Evolutionary conservation across 73 alveolate species (phyloP).

Genomic region (Uronychia setigera): DNA sequence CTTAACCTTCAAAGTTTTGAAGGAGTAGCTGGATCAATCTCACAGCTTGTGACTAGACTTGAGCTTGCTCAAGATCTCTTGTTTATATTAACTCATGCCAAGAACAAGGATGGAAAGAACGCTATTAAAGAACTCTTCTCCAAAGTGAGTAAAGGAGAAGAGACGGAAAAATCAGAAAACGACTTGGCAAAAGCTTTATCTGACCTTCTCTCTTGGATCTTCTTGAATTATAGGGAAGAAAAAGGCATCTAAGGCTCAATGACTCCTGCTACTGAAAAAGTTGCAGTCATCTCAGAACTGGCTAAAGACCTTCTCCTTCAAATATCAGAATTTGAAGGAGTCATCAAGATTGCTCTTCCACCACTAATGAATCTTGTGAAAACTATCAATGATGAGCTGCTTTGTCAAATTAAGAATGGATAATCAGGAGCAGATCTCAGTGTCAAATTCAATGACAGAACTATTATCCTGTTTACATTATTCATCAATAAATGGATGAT

Average conservation of each 20-base stretch:
- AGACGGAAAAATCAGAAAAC: background rate
- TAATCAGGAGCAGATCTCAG: constrained; percentile 22
- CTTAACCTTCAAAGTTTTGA: constrained; percentile 32
- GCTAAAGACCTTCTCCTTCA: constrained; percentile 13
- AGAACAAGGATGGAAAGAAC: constrained; percentile 4
- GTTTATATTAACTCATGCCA: constrained; percentile 6
- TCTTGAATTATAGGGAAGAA: constrained; percentile 23
- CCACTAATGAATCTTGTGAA: constrained; percentile 18
- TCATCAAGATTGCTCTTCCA: constrained; percentile 16
- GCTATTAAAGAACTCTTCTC: constrained; percentile 33
- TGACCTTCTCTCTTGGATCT: constrained; percentile 19
- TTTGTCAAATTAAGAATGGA: background rate
- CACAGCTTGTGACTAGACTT: constrained; percentile 25
- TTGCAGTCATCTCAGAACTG: constrained; percentile 13
- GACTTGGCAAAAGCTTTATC: constrained; percentile 7
- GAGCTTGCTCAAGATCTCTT: constrained; percentile 32
- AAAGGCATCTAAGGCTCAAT: constrained; percentile 9
- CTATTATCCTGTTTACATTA: constrained; percentile 18
- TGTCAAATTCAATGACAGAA: constrained; percentile 13
- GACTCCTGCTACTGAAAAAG: constrained; percentile 44
- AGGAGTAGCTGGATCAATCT: constrained; percentile 39
- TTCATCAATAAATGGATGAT: constrained; percentile 29
- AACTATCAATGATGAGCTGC: constrained; percentile 11
- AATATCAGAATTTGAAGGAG: constrained; percentile 18
- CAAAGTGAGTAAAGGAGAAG: background rate